phyloP scores from a whole-genome alignment of 257 asterid species.

The Euphrasia confusa region DNA sequence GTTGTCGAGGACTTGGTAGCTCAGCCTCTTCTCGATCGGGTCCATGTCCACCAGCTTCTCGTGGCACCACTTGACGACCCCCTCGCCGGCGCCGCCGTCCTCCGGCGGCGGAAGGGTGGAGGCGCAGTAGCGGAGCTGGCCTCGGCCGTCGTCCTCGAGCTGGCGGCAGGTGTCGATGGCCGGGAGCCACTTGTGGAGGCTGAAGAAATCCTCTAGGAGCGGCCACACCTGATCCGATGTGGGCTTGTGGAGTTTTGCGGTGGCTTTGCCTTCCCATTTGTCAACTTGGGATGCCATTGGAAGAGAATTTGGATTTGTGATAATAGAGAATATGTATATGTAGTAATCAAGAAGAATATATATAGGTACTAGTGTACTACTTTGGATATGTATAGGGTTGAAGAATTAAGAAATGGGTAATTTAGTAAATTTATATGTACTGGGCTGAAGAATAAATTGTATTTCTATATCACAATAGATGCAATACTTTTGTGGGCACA shows the following conservation, averaged over 20 bases:
- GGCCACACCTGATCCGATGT: constrained; percentile 53
- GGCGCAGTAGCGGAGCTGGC: constrained; percentile 52
- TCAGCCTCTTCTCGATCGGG: constrained; percentile 30
- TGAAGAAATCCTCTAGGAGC: constrained; percentile 58
- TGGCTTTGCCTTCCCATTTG: constrained; percentile 61
- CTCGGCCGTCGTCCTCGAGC: constrained; percentile 34
- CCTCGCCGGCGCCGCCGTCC: constrained; percentile 19
- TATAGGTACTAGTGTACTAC: no score
- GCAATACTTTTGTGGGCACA: no score
- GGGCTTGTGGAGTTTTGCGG: constrained; percentile 31
- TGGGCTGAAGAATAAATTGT: no score
- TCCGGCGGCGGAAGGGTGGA: constrained; percentile 24
- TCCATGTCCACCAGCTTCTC: constrained; percentile 50
- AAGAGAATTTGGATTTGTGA: neutral
- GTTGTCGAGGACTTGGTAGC: constrained; percentile 46
- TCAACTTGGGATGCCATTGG: constrained; percentile 35
- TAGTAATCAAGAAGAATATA: no score
- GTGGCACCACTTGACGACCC: constrained; percentile 44
- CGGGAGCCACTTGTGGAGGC: constrained; percentile 56
- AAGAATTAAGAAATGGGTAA: no score
- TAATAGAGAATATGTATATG: neutral
- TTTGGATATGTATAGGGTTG: no score
- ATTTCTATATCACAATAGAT: no score
- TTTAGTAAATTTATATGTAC: no score
- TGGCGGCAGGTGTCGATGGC: constrained; percentile 49